Base-by-base conservation (phyloP, 257 asterid species). In the Paulownia fortunei region DNA sequence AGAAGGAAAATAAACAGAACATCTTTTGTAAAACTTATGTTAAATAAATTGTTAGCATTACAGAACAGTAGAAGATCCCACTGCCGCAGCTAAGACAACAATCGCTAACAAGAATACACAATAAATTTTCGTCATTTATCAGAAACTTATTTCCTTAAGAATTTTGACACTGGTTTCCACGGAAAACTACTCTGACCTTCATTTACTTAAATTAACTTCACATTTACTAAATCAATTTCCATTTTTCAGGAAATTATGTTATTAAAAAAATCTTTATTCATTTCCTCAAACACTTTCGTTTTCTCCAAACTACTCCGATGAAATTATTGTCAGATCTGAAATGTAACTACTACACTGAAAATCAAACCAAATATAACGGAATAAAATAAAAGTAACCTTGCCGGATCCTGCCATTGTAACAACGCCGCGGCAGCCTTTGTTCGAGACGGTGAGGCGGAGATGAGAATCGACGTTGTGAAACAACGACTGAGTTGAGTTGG, bases 341-440 rank as follows among this genome's bases (percentile, higher is more conserved):
- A 63, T 63, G 27, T 9, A 34, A 23, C 9, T 6, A 73, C 24
- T n/a, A 4, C 34, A 56, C n/a, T 24, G 9, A 18, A 46, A 49
- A 49, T 27, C 12, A 4, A 56, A 18, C 23, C 16, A 32, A 49
- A 71, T 2, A 18, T 0, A 6, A 47, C 0, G 34, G 7, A 67
- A 8, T 0, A 11, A 46, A 59, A 79, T 39, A 58, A 8, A 10
- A 26, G 19, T 4, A 26, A 92, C 97, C 93, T 90, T 92, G 60
- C 96, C 97, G 6, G 97, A 76, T 32, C 91, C 89, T 46, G 94
- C 90, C 97, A 92, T 92, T 24, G 92, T 52, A 61, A 88, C 86
- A 26, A 92, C 91, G 36, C 83, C 74, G 3, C 92, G 87, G 67
- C 79, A 86, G 44, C 81, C 84, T 65, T 60, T 86, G 12, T 27